These are phyloP conservation scores for Paramecium sonneborni DNA, from an alignment of 73 alveolate species.

Conservation along the genomic window DNA sequence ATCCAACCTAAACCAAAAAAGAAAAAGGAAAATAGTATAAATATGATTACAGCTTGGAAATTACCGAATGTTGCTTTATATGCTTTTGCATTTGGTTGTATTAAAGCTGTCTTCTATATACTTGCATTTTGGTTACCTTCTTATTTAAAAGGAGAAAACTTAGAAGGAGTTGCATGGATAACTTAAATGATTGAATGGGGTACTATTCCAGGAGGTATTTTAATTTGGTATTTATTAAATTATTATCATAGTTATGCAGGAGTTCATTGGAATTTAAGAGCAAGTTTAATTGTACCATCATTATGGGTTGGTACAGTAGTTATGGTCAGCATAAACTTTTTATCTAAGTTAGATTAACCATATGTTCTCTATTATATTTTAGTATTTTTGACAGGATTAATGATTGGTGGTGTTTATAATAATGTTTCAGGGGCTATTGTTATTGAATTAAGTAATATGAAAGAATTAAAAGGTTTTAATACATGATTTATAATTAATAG, in stretches of 20 bases:
- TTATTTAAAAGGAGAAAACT: background rate
- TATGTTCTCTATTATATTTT: background rate
- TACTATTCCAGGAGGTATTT: constrained; percentile 47
- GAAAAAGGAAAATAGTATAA: background rate
- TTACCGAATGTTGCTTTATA: constrained; percentile 49
- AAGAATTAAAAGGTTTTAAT: background rate
- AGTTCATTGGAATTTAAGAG: constrained; percentile 17
- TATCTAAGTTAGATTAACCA: background rate
- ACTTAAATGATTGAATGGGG: constrained; percentile 48
- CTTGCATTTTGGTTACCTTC: constrained; percentile 53
- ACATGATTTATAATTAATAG: background rate
- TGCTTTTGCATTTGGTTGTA: constrained; percentile 52
- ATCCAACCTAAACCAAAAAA: background rate
- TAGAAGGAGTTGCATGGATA: background rate
- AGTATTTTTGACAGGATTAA: constrained; percentile 10
- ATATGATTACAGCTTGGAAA: constrained; percentile 53
- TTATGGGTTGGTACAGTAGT: constrained; percentile 45
- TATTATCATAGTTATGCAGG: constrained; percentile 21
- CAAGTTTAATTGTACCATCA: constrained; percentile 23
- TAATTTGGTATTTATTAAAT: background rate
- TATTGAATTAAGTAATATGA: constrained; percentile 41
- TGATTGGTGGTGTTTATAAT: constrained; percentile 44
- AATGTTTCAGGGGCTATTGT: constrained; percentile 30
- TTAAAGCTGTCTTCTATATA: constrained; percentile 35
- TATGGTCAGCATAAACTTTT: constrained; percentile 15